These are phyloP conservation scores for Diversispora epigaea DNA, from an alignment of 192 early-diverging fungal genomes.

Conservation along the genomic window DNA sequence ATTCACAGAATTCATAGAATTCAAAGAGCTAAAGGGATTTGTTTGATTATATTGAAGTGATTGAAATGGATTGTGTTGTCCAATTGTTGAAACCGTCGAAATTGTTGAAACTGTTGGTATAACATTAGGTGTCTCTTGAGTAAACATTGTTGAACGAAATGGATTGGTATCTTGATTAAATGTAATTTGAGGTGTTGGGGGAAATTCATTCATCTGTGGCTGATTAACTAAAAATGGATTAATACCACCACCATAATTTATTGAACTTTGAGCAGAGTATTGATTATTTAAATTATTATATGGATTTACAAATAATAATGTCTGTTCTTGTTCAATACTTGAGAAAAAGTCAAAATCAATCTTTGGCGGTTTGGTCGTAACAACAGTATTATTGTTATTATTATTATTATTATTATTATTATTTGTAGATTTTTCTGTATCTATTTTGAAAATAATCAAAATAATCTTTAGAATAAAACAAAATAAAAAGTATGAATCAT, in stretches of 20 bases:
- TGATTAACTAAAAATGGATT: slow-evolving; percentile 35
- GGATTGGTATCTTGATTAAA: slow-evolving; percentile 42
- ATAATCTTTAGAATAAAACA: neutral
- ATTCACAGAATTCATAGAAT: neutral
- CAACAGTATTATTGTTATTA: no score
- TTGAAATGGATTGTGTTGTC: slow-evolving; percentile 8
- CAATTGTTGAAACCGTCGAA: neutral
- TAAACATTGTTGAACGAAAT: slow-evolving; percentile 30
- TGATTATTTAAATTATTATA: slow-evolving; percentile 34
- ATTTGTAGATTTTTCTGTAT: no score
- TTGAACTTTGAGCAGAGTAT: neutral
- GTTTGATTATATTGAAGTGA: neutral
- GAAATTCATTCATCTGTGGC: slow-evolving; percentile 38
- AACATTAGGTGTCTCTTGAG: neutral
- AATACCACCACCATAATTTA: slow-evolving; percentile 21
- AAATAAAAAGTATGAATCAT: neutral
- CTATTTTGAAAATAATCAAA: neutral
- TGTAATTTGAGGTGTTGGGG: slow-evolving; percentile 31
- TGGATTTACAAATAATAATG: slow-evolving; percentile 36
- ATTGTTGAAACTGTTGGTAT: neutral
- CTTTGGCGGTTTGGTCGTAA: slow-evolving; percentile 17
- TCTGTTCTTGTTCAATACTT: slow-evolving; percentile 46
- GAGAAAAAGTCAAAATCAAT: slow-evolving; percentile 47
- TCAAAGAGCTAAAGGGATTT: slow-evolving; percentile 8
- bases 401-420: no score